Conservation (phyloP, 306 rosid species). For the cucumber (Cucumis sativus) region Cucumber_9930_V3 NC_026659.2:26183001-26183500, state of each 20-base stretch:
- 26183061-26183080: no score
- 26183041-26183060: no score
- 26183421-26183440: neutral
- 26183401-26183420: neutral
- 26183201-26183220: no score
- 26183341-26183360: neutral
- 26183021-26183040: no score
- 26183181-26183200: neutral
- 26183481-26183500: neutral
- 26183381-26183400: neutral
- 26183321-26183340: neutral
- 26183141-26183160: no score
- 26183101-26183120: neutral
- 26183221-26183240: neutral
- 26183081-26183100: neutral
- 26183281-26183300: no score
- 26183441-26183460: neutral
- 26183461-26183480: neutral
- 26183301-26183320: neutral
- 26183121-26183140: neutral
- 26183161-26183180: no score
- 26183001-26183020: no score
- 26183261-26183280: neutral
- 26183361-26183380: neutral
- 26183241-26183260: neutral